A percentile compares a stretch with the other conserved stretches of the same genome.
Evolutionary conservation across 805 yeast species (phyloP).

Genomic region (Cephaloascus fragrans): DNA sequence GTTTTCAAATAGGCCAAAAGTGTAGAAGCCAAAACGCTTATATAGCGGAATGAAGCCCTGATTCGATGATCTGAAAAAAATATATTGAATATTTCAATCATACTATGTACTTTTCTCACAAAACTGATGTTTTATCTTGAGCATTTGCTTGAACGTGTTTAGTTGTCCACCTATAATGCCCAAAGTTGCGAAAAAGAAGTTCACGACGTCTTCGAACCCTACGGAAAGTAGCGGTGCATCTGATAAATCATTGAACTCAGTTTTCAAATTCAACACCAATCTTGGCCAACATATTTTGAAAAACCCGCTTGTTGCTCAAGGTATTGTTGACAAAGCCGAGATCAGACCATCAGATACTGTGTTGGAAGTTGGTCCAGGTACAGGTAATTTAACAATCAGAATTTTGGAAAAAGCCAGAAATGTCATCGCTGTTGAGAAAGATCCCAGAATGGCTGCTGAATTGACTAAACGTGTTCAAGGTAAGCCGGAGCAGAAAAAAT

Average conservation of each 20-base stretch:
- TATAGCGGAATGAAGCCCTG: too few species aligned
- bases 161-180: slow-evolving; percentile 40
- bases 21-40: too few species aligned
- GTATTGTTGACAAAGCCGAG: slow-evolving; percentile 93
- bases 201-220: slow-evolving; percentile 33
- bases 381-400: slow-evolving; percentile 92
- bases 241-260: slow-evolving; percentile 64
- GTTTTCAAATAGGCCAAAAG: too few species aligned
- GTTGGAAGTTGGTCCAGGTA: slow-evolving; percentile 97
- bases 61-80: too few species aligned
- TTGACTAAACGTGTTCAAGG: slow-evolving; percentile 95
- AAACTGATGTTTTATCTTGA: too few species aligned
- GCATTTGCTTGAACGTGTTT: too few species aligned
- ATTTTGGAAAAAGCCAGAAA: slow-evolving; percentile 87
- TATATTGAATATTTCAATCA: too few species aligned
- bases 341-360: slow-evolving; percentile 89
- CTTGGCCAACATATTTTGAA: slow-evolving; percentile 95
- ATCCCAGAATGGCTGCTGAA: slow-evolving; percentile 99
- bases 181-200: slow-evolving; percentile 57
- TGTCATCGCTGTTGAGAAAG: slow-evolving; percentile 97
- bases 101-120: too few species aligned
- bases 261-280: slow-evolving; percentile 94
- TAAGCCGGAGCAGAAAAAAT: slow-evolving; percentile 84
- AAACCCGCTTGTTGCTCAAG: slow-evolving; percentile 95
- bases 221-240: slow-evolving; percentile 55